These are phyloP conservation scores for Sextonia rubra DNA, from an alignment of 164 flowering plant genomes.

Conservation along the genomic window DNA sequence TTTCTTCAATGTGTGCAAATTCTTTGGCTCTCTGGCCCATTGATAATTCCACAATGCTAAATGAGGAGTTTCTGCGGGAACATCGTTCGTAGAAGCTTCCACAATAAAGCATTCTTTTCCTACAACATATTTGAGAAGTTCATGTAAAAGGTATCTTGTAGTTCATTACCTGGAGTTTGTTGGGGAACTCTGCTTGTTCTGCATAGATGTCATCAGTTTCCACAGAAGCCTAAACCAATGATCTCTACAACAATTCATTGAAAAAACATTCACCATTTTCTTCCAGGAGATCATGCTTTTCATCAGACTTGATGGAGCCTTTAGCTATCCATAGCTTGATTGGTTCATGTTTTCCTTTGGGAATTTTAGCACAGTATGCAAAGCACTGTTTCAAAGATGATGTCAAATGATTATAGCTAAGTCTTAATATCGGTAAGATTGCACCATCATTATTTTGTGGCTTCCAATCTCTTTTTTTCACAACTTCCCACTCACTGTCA, in stretches of 20 bases:
- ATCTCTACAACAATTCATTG: slow-evolving; percentile 2
- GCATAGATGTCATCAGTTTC: no score
- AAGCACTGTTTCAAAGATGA: slow-evolving; percentile 18
- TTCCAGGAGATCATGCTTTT: slow-evolving; percentile 5
- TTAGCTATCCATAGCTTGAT: slow-evolving; percentile 18
- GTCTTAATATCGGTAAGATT: slow-evolving; percentile 12
- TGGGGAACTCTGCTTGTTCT: no score
- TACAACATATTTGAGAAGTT: no score
- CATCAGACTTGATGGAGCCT: slow-evolving; percentile 6
- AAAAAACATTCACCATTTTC: slow-evolving; percentile 1
- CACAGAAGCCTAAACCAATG: slow-evolving; percentile 12
- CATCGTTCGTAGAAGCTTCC: no score
- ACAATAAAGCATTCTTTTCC: no score
- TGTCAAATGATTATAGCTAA: slow-evolving; percentile 18
- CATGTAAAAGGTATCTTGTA: no score
- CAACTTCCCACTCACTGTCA: slow-evolving; percentile 6
- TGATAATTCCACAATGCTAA: no score
- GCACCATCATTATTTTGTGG: neutral
- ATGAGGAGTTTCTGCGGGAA: no score
- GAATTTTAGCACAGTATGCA: slow-evolving; percentile 17
- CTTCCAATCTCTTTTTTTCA: slow-evolving; percentile 11
- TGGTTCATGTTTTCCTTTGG: slow-evolving; percentile 12
- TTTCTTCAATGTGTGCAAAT: no score
- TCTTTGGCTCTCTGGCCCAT: no score
- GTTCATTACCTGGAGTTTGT: no score